Evolutionary conservation across 805 yeast species (phyloP).

Genomic region (Nakazawaea holstii): DNA sequence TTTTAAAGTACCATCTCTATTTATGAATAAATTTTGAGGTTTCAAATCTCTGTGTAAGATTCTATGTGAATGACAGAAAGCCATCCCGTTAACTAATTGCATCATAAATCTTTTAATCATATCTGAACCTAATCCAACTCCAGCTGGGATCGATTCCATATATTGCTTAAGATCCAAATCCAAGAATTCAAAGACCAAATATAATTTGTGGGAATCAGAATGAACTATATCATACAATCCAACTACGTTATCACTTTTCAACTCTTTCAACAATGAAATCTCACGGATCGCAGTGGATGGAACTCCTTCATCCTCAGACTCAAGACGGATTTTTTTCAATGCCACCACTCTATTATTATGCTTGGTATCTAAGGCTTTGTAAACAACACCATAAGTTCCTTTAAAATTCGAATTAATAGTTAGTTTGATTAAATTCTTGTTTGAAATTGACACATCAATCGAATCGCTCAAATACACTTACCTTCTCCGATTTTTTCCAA

Average conservation of each 20-base stretch:
- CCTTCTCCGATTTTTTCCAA: conserved; percentile 97
- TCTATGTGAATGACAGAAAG: conserved; percentile 91
- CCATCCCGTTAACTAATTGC: conserved; percentile 86
- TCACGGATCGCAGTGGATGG: conserved; percentile 98
- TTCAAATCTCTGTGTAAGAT: conserved; percentile 93
- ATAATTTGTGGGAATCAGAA: conserved; percentile 86
- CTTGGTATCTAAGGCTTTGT: conserved; percentile 85
- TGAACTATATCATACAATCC: conserved; percentile 91
- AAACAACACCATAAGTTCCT: conserved; percentile 96
- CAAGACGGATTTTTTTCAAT: conserved; percentile 87
- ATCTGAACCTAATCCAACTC: conserved; percentile 82
- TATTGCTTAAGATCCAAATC: conserved; percentile 94
- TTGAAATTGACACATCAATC: no score
- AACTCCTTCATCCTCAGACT: conserved; percentile 97
- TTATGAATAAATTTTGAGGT: conserved; percentile 92
- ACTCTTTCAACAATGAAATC: conserved; percentile 87
- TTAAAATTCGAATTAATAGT: background rate
- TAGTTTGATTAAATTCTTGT: no score
- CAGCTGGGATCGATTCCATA: conserved; percentile 92
- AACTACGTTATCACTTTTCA: conserved; percentile 91
- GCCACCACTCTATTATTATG: conserved; percentile 95
- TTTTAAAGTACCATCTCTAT: conserved; percentile 91
- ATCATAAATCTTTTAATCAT: conserved; percentile 91
- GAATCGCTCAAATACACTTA: conserved; percentile 21
- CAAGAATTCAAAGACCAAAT: conserved; percentile 87